These are phyloP conservation scores for Coriaria nepalensis DNA, from an alignment of 306 rosid species.

Conservation along the genomic window DNA sequence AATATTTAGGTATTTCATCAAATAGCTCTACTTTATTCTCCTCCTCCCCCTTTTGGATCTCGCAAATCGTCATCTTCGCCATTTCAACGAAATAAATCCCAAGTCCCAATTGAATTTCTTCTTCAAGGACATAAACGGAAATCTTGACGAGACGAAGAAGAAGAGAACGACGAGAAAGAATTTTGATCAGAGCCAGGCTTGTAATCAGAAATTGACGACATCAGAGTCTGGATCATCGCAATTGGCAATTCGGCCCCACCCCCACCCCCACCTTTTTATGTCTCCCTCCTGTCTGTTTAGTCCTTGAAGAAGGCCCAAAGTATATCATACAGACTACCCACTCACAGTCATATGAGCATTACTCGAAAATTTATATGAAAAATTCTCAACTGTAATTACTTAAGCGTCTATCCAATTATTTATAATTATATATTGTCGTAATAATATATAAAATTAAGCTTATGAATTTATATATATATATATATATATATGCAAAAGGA, in stretches of 20 bases:
- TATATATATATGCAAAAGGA: no score
- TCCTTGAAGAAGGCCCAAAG: no score
- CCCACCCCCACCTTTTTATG: no score
- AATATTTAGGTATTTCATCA: conserved; percentile 28
- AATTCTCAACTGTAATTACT: no score
- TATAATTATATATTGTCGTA: no score
- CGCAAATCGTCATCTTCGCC: conserved; percentile 34
- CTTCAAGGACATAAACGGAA: background rate
- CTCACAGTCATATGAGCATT: no score
- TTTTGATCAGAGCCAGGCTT: conserved; percentile 2
- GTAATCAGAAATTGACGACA: conserved; percentile 19
- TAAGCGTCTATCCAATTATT: no score
- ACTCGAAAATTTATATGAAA: no score
- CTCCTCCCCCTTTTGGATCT: conserved; percentile 4
- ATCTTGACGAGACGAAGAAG: background rate
- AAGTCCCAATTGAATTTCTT: background rate
- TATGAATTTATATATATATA: no score
- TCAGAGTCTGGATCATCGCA: conserved; percentile 1
- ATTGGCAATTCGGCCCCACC: conserved; percentile 2
- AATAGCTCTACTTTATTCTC: conserved; percentile 7
- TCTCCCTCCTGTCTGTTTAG: no score
- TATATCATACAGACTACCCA: no score
- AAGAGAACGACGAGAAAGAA: background rate
- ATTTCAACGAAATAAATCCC: conserved; percentile 16
- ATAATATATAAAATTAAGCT: no score